Evolutionary conservation across 345 rosid genomes (phyloP).

Genomic region (Jatropha curcas): DNA sequence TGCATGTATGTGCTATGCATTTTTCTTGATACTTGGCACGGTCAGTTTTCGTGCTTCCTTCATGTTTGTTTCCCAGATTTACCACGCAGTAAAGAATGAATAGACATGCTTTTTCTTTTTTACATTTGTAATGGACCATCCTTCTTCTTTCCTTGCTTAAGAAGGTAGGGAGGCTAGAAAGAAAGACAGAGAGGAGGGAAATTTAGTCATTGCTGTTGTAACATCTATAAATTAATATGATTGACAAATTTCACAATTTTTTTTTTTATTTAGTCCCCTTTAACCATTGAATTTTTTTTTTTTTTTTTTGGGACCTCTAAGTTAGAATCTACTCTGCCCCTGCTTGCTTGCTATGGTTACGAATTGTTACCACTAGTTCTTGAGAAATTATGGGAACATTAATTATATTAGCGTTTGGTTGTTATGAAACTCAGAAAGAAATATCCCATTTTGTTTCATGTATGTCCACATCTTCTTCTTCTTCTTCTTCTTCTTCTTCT

Average conservation of each 20-base stretch:
- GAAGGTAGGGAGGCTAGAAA: background rate
- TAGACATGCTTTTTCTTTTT: conserved; percentile 18
- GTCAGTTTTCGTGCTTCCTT: conserved; percentile 64
- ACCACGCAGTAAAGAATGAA: conserved; percentile 57
- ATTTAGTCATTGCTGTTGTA: background rate
- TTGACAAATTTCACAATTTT: no score
- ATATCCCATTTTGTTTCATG: background rate
- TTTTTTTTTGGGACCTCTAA: no score
- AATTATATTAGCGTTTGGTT: background rate
- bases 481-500: no score
- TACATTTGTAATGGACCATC: background rate
- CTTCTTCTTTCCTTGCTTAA: background rate
- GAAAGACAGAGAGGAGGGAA: background rate
- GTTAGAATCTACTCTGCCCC: no score
- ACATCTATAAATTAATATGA: background rate
- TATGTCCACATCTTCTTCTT: no score
- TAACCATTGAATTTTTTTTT: no score
- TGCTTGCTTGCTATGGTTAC: no score
- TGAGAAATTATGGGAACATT: no score
- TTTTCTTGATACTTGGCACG: conserved; percentile 72
- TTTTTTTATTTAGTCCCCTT: no score
- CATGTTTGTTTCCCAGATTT: conserved; percentile 55
- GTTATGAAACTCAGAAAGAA: background rate
- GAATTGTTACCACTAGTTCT: no score
- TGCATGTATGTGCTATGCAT: conserved; percentile 63